A percentile compares a stretch with the other conserved stretches of the same genome.
Evolutionary conservation across 2,329 filamentous ascomycete genomes (phyloP).

Genomic region (Trichophyton rubrum): DNA sequence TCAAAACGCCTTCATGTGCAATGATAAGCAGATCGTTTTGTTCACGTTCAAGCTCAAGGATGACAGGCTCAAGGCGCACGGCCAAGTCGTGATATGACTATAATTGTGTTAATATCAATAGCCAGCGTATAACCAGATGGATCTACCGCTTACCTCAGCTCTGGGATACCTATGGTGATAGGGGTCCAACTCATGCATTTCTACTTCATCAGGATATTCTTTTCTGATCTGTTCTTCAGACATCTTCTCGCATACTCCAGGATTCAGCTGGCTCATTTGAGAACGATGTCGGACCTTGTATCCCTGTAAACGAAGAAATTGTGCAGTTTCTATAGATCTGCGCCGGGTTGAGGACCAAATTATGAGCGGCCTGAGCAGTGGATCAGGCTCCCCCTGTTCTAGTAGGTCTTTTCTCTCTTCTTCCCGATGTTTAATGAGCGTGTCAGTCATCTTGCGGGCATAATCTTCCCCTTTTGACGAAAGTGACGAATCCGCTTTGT

Average conservation of each 20-base stretch:
- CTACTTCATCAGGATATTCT: slow-evolving; percentile 79
- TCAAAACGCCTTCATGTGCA: slow-evolving; percentile 92
- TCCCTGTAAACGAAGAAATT: slow-evolving; percentile 63
- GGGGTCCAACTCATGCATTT: slow-evolving; percentile 84
- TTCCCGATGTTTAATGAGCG: slow-evolving; percentile 69
- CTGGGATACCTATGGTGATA: slow-evolving; percentile 95
- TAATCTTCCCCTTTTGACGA: slow-evolving; percentile 71
- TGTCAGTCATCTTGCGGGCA: slow-evolving; percentile 72
- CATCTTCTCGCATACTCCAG: slow-evolving; percentile 89
- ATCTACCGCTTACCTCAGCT: slow-evolving; percentile 55
- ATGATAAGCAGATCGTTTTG: slow-evolving; percentile 97
- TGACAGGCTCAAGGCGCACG: slow-evolving; percentile 95
- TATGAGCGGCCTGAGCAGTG: slow-evolving; percentile 64
- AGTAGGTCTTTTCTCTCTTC: slow-evolving; percentile 61
- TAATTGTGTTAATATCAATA: slow-evolving; percentile 33
- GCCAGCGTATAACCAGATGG: slow-evolving; percentile 3
- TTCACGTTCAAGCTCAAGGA: slow-evolving; percentile 90
- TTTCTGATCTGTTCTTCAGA: slow-evolving; percentile 68
- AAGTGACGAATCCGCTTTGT: slow-evolving; percentile 78
- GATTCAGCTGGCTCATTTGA: slow-evolving; percentile 95
- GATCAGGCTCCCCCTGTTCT: slow-evolving; percentile 53
- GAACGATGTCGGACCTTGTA: slow-evolving; percentile 83
- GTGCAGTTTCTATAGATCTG: slow-evolving; percentile 79
- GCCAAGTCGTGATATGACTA: slow-evolving; percentile 96
- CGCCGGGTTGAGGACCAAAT: slow-evolving; percentile 93